A percentile compares a stretch with the other conserved stretches of the same genome.
phyloP scores from a whole-genome alignment of 495 filamentous ascomycete genomes.

The Bacidia gigantensis region DNA sequence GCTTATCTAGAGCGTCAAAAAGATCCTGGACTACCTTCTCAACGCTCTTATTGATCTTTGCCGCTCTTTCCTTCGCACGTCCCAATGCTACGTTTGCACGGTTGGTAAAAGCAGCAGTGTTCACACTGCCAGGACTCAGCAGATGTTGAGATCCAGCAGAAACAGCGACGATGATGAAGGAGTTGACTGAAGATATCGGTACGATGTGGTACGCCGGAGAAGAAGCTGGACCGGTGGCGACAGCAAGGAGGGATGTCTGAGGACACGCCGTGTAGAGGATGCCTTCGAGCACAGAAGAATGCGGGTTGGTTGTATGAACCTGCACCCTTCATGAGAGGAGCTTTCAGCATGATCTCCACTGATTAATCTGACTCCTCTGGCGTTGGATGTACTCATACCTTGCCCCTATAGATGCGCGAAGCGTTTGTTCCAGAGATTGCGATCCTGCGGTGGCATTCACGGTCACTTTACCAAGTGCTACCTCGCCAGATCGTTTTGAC shows the following conservation, averaged over 20 bases:
- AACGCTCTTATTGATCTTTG: constrained; percentile 46
- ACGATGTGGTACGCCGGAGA: constrained; percentile 40
- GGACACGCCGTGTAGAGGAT: constrained; percentile 54
- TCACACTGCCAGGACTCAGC: constrained; percentile 33
- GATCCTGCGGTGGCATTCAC: constrained; percentile 26
- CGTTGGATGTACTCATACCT: constrained; percentile 24
- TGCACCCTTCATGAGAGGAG: constrained; percentile 35
- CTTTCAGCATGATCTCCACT: constrained; percentile 1
- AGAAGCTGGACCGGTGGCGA: constrained; percentile 35
- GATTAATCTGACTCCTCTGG: too few species aligned
- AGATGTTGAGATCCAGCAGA: constrained; percentile 27
- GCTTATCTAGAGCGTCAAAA: constrained; percentile 50
- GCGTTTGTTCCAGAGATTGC: constrained; percentile 33
- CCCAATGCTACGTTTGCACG: constrained; percentile 41
- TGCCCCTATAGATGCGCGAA: constrained; percentile 39
- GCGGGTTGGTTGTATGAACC: constrained; percentile 41
- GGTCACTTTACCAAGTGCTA: constrained; percentile 10
- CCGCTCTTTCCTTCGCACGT: constrained; percentile 40
- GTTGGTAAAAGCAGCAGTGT: constrained; percentile 36
- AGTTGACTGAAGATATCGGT: constrained; percentile 48
- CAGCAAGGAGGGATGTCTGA: constrained; percentile 49
- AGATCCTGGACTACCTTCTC: constrained; percentile 55
- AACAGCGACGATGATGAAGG: constrained; percentile 38
- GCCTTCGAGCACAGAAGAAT: constrained; percentile 41
- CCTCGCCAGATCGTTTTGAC: constrained; percentile 32